Base-by-base conservation (phyloP, 257 asterid species). In the Rubia yunnanensis region DNA sequence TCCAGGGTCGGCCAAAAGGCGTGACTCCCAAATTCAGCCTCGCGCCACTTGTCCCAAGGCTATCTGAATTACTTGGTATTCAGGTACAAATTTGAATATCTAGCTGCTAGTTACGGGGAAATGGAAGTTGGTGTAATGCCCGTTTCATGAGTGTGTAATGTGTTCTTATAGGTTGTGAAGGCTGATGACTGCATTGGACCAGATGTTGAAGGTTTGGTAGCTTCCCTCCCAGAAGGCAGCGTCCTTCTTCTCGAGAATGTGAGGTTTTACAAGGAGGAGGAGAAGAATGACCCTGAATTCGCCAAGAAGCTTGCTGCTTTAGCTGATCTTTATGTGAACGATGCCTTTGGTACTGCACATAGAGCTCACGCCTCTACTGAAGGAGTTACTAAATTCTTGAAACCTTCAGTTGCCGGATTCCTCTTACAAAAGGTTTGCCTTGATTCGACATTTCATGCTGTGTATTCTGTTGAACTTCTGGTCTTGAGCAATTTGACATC, bases 321-420 rank as follows among this genome's bases (percentile, higher is more conserved):
- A 79, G 96, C 95, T 10, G 96, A 89, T 78, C 79, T 89, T 60
- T 89, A 7, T 4, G 96, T 89, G 73, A 87, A 89, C 69, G 96
- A 88, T 81, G 96, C 96, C 14, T 88, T 88, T 30, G 96, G 96
- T 69, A 89, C 96, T 61, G 95, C 96, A 56, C 96, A 89, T 67
- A 89, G 96, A 74, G 94, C 96, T 15, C 96, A 89, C 53, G 96
- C 96, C 73, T 89, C 96, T 31, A 89, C 96, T 0, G 95, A 86
- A 81, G 96, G 94, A 77, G 95, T 89, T 38, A 85, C 96, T 4
- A 89, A 85, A 68, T 89, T 78, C 87, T 76, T 85, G 81, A 89
- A 79, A 80, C 96, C 96, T 49, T 83, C 96, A n/a, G 94, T 87
- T 72, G 89, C 95, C 66, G 96, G 95, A 63, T 89, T 86, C 86